Evolutionary conservation across 768 basidiomycete species (phyloP), one percentile per base, ranked within the genome.

Genomic region (Lyophyllum semitale): DNA sequence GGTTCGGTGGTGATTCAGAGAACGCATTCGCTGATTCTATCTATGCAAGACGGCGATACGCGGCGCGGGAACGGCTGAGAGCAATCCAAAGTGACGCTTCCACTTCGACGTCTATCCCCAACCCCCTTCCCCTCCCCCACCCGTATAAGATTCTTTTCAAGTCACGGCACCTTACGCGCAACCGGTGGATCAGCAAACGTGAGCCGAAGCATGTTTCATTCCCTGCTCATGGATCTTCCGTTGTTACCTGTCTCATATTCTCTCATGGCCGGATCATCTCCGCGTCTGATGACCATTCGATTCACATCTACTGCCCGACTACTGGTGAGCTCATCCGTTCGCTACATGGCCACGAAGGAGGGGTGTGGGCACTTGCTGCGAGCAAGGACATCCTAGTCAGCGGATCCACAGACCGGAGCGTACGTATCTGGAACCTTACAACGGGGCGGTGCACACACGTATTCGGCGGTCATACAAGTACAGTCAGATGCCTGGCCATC

Each of bases 241-340:
- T 98, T 58, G 94, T 99, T 68, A 99, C 96, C 38, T 97, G 95
- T 69, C 84, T 98, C 43, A 84, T 98, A 63, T 93, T 99, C 75
- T 97, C 96, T 47, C 85, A 87, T 57, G 91, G 91, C 27, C 93
- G 95, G 57, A 93, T 99, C 73, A 93, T 99, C 65, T 95, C 93
- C 11, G 95, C 96, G 11, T 96, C 94, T 0, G 96, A 99, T 70
- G 95, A 98, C 71, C 93, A 98, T 63, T 91, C 93, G 3, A 97
- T 98, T 65, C 92, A 95, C 66, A 86, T 99, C 43, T 98, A 96
- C 69, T 89, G 88, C 22, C 95, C 93, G n/a, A 69, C 81, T 25
- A 91, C 88, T 0, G 96, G 96, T 12, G 79, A 84, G 33, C 80
- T 91, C 20, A 70, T 88, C 4, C 84, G 82, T 38, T 83, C 87